These are phyloP conservation scores for Amanita jacksonii DNA, from an alignment of 768 basidiomycete species.

Conservation along the genomic window DNA sequence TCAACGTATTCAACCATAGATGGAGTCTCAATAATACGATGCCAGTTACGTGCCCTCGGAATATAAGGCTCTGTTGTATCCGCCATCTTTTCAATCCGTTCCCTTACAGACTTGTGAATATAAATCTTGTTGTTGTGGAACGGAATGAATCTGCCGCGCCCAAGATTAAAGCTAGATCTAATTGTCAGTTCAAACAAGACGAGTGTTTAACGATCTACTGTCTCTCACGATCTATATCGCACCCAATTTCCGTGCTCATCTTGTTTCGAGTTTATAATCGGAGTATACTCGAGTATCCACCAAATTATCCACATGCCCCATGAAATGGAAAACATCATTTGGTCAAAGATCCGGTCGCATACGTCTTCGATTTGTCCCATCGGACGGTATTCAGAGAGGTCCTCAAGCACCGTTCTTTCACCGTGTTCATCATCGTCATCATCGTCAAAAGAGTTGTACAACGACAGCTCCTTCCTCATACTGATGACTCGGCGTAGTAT, in stretches of 20 bases:
- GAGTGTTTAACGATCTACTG: no score
- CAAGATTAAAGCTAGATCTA: not conserved
- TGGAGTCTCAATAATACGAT: not conserved
- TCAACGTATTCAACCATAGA: constrained; percentile 5
- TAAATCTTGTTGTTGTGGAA: not conserved
- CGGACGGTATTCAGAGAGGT: no score
- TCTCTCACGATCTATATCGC: not conserved
- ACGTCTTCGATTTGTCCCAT: no score
- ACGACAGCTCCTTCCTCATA: no score
- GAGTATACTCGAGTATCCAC: constrained; percentile 6
- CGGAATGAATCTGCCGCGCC: constrained; percentile 6
- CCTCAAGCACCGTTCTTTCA: no score
- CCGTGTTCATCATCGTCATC: no score
- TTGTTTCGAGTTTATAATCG: not conserved
- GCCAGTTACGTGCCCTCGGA: constrained; percentile 2
- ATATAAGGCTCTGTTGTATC: not conserved
- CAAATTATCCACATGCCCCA: no score
- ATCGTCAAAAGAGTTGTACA: no score
- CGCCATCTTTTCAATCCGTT: not conserved
- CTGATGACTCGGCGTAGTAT: no score
- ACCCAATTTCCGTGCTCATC: not conserved
- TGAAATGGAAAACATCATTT: no score
- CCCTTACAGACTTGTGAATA: constrained; percentile 1
- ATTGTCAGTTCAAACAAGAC: no score
- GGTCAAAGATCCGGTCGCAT: no score